Conservation (phyloP, 2,329 filamentous ascomycete genomes). For the Ophiosphaerella narmari region DNA sequence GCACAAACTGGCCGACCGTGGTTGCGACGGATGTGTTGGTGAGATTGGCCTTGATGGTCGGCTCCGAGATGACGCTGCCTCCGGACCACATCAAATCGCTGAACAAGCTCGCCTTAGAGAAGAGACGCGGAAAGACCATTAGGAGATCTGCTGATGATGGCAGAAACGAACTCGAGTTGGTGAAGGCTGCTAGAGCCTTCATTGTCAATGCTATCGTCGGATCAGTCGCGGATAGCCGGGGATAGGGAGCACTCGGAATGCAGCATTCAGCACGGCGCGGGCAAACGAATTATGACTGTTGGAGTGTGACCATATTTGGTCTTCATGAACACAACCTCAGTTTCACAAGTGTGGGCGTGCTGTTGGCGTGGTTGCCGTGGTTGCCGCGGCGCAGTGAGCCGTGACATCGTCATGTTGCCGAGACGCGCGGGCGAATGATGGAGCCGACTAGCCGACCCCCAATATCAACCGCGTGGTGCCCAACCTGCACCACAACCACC, state of each 20-base stretch:
- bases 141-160: slow-evolving; percentile 72
- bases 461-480: no score
- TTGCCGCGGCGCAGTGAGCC: no score
- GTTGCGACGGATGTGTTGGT: slow-evolving; percentile 48
- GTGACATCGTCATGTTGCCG: no score
- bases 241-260: not conserved
- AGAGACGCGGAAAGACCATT: slow-evolving; percentile 70
- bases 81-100: slow-evolving; percentile 61
- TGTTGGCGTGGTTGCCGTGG: no score
- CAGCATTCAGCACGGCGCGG: not conserved
- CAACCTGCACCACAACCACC: no score
- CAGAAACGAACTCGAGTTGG: slow-evolving; percentile 44
- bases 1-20: slow-evolving; percentile 46
- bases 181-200: slow-evolving; percentile 28
- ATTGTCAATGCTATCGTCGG: slow-evolving; percentile 14
- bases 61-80: slow-evolving; percentile 63
- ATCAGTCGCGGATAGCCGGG: slow-evolving; percentile 10
- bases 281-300: not conserved
- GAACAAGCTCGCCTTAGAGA: slow-evolving; percentile 70
- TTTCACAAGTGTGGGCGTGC: no score
- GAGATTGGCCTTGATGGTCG: slow-evolving; percentile 54
- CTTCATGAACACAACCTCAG: no score
- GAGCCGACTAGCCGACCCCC: no score
- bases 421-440: no score
- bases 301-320: not conserved